Conservation (phyloP, 2,329 filamentous ascomycete genomes). For the Fusarium nurragi region DNA sequence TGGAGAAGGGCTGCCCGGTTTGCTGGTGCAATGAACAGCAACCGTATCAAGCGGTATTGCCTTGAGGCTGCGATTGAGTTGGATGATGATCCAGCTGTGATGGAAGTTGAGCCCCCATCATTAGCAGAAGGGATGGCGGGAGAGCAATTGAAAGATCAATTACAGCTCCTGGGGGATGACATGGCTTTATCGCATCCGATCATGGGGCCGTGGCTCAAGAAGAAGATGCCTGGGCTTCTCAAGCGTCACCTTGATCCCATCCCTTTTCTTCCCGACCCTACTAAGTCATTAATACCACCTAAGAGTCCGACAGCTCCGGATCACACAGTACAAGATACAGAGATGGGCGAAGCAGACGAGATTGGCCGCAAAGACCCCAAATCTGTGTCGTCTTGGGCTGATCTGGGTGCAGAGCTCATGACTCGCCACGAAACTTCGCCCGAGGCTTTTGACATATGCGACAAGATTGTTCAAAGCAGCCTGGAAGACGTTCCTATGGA, state of each 20-base stretch:
- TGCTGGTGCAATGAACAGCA: slow-evolving; percentile 65
- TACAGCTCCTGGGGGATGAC: slow-evolving; percentile 63
- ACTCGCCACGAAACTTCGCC: slow-evolving; percentile 45
- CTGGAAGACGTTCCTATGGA: slow-evolving; percentile 42
- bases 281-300: slow-evolving; percentile 50
- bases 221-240: slow-evolving; percentile 60
- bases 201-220: slow-evolving; percentile 66
- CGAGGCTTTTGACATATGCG: slow-evolving; percentile 46
- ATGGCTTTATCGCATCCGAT: slow-evolving; percentile 68
- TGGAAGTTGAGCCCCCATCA: slow-evolving; percentile 70
- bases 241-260: slow-evolving; percentile 68
- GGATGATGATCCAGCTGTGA: slow-evolving; percentile 71
- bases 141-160: slow-evolving; percentile 66
- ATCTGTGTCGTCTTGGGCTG: slow-evolving; percentile 47
- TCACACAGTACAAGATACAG: slow-evolving; percentile 18
- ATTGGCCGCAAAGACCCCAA: slow-evolving; percentile 23
- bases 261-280: slow-evolving; percentile 68
- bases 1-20: slow-evolving; percentile 70
- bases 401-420: slow-evolving; percentile 49
- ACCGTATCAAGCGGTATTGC: slow-evolving; percentile 68
- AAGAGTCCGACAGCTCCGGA: slow-evolving; percentile 26
- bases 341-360: slow-evolving; percentile 35
- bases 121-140: slow-evolving; percentile 71
- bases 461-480: slow-evolving; percentile 41
- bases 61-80: slow-evolving; percentile 73